These are phyloP conservation scores for Cercospora sp. DNA, from an alignment of 2,329 filamentous ascomycete genomes.

Conservation along the genomic window DNA sequence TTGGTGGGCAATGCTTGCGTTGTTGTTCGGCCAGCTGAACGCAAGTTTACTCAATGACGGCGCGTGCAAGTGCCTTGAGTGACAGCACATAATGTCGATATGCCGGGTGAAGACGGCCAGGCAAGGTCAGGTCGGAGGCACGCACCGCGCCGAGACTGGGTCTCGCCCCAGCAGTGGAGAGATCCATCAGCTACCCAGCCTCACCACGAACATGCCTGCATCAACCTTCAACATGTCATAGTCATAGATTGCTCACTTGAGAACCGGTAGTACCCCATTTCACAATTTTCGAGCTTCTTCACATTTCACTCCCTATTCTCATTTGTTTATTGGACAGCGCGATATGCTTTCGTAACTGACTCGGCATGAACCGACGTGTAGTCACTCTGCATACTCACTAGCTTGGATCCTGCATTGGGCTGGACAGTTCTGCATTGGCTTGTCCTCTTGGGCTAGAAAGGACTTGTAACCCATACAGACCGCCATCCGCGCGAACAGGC, in stretches of 20 bases:
- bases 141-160: neutral
- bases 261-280: neutral
- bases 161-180: neutral
- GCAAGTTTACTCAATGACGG: neutral
- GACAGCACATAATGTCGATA: neutral
- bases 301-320: neutral
- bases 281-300: neutral
- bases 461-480: neutral
- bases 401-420: slow-evolving; percentile 7
- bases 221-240: neutral
- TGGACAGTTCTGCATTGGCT: neutral
- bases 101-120: neutral
- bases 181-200: neutral
- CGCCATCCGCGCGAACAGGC: neutral
- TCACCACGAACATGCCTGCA: slow-evolving; percentile 9
- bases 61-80: neutral
- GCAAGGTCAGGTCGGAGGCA: neutral
- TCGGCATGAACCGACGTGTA: slow-evolving; percentile 6
- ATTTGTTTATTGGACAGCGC: slow-evolving; percentile 10
- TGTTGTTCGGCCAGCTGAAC: neutral
- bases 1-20: neutral
- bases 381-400: slow-evolving; percentile 10
- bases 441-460: slow-evolving; percentile 1
- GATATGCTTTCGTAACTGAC: slow-evolving; percentile 11
- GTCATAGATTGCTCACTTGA: neutral